Evolutionary conservation across 257 asterid genomes (phyloP).

Genomic region (Penstemon davidsonii): DNA sequence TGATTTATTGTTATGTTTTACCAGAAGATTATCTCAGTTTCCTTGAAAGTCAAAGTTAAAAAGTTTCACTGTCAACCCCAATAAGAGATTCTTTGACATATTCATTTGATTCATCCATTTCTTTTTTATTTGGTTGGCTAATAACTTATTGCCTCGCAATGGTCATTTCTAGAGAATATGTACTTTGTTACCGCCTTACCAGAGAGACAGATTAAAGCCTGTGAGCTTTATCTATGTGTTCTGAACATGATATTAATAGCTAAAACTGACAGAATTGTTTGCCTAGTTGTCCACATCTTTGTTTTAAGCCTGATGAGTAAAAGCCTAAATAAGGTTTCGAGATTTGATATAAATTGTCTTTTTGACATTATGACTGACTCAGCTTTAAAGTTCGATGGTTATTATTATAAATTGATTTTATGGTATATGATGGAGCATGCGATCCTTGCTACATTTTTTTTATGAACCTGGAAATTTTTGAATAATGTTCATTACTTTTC

Average conservation of each 20-base stretch:
- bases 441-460: constrained; percentile 14
- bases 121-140: background rate
- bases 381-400: constrained; percentile 1
- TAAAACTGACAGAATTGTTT: too few species aligned
- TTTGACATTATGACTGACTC: background rate
- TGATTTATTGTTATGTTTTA: too few species aligned
- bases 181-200: background rate
- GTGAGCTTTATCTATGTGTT: too few species aligned
- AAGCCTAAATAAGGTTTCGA: constrained; percentile 6
- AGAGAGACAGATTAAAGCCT: too few species aligned
- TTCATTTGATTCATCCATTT: background rate
- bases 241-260: too few species aligned
- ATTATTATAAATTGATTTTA: background rate
- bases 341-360: constrained; percentile 3
- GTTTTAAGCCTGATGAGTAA: background rate
- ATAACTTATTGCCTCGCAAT: background rate
- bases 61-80: too few species aligned
- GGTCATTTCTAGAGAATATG: constrained; percentile 4
- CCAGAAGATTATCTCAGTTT: too few species aligned
- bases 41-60: too few species aligned
- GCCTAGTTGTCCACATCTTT: too few species aligned
- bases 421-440: background rate
- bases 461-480: too few species aligned
- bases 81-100: background rate
- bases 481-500: too few species aligned